These are phyloP conservation scores for Fusarium nodosum DNA, from an alignment of 2,329 filamentous ascomycete genomes.

Conservation along the genomic window DNA sequence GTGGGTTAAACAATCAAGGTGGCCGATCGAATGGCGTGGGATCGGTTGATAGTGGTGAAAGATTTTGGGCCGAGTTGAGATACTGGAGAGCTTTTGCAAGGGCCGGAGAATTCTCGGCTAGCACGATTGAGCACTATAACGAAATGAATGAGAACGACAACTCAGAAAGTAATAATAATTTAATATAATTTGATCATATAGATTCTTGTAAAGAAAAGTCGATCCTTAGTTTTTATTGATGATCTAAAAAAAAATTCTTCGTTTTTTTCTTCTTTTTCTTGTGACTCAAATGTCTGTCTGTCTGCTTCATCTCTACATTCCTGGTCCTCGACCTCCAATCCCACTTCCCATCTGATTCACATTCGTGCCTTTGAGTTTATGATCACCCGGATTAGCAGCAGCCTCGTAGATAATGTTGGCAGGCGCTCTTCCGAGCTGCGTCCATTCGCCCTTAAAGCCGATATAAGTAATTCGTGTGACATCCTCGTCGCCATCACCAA, in stretches of 20 bases:
- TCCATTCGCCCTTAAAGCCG: slow-evolving; percentile 95
- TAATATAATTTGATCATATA: background rate
- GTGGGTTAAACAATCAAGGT: slow-evolving; percentile 21
- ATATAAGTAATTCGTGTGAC: slow-evolving; percentile 84
- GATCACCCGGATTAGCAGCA: slow-evolving; percentile 90
- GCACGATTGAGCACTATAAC: slow-evolving; percentile 1
- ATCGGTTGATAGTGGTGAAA: slow-evolving; percentile 41
- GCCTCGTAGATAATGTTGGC: slow-evolving; percentile 92
- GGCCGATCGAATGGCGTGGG: slow-evolving; percentile 18
- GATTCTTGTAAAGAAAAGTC: too few species aligned
- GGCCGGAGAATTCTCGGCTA: slow-evolving; percentile 46
- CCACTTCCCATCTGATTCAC: slow-evolving; percentile 68
- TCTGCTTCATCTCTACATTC: slow-evolving; percentile 39
- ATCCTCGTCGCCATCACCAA: slow-evolving; percentile 82
- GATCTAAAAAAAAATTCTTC: too few species aligned
- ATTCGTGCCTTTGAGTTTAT: slow-evolving; percentile 73
- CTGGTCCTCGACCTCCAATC: slow-evolving; percentile 61
- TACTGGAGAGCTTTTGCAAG: slow-evolving; percentile 33
- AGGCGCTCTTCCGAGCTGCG: slow-evolving; percentile 79
- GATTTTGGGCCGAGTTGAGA: slow-evolving; percentile 44
- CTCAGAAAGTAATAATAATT: background rate
- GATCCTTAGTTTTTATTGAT: background rate
- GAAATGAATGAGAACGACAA: slow-evolving; percentile 17
- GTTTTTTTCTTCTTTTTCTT: too few species aligned
- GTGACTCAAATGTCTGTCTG: background rate